Evolutionary conservation across 148 eudicot genomes (phyloP).

Genomic region (Vaccinium vitisidaea): DNA sequence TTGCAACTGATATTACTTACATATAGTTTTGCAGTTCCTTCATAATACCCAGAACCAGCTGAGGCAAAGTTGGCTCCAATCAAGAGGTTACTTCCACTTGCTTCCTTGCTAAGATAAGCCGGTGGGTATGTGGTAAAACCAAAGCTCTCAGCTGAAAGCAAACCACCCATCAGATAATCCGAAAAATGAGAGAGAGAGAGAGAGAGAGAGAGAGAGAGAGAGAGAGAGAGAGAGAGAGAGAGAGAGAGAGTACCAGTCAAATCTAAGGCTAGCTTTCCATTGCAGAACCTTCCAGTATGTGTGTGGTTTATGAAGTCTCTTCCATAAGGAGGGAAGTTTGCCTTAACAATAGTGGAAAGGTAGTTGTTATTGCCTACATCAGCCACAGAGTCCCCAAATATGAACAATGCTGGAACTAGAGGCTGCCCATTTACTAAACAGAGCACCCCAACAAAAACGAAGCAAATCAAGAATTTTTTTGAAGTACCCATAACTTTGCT

Average conservation of each 20-base stretch:
- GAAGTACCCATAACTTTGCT: constrained; percentile 15
- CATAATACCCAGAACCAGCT: constrained; percentile 63
- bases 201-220: not conserved
- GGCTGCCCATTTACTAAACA: constrained; percentile 52
- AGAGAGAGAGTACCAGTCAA: constrained; percentile 52
- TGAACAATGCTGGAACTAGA: constrained; percentile 75
- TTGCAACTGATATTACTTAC: constrained; percentile 31
- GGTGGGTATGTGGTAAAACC: constrained; percentile 59
- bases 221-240: not conserved
- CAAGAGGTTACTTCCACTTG: constrained; percentile 41
- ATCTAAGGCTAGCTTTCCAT: constrained; percentile 93
- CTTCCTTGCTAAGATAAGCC: constrained; percentile 51
- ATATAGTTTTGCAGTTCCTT: constrained; percentile 51
- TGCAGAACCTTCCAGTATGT: constrained; percentile 90
- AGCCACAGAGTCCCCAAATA: constrained; percentile 83
- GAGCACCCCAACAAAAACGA: constrained; percentile 14
- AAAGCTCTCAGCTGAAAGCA: constrained; percentile 52
- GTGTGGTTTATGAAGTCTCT: constrained; percentile 57
- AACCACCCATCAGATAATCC: not conserved
- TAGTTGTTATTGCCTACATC: constrained; percentile 90
- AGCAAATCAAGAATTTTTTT: not conserved
- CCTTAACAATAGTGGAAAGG: constrained; percentile 62
- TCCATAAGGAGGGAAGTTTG: constrained; percentile 89
- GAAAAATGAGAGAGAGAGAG: not conserved
- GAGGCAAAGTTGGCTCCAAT: constrained; percentile 74